phyloP scores from a whole-genome alignment of 345 rosid species.

The Eucalyptus marginata region DNA sequence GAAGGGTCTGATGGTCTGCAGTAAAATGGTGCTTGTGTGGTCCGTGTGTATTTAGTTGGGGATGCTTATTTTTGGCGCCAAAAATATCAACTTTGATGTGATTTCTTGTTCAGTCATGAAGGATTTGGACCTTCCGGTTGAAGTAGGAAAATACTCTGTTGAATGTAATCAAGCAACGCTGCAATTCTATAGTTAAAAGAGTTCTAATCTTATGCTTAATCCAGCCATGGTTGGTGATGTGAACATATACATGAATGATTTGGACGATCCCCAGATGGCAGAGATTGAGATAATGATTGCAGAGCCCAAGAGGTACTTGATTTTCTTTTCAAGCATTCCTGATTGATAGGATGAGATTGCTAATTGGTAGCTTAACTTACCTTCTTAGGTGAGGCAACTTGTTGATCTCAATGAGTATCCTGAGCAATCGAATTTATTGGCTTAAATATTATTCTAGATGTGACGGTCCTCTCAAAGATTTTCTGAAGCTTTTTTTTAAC shows the following conservation, averaged over 20 bases:
- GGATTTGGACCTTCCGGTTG: not conserved
- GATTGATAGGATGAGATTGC: not conserved
- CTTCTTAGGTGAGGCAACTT: not conserved
- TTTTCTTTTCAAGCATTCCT: not conserved
- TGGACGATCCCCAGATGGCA: conserved; percentile 67
- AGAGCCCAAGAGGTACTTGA: conserved; percentile 56
- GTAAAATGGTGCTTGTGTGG: not conserved
- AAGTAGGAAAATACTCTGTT: not conserved
- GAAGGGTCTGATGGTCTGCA: not conserved
- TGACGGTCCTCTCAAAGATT: not conserved
- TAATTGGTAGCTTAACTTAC: not conserved
- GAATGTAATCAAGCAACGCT: not conserved
- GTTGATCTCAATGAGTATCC: not conserved
- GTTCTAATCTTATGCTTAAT: not conserved
- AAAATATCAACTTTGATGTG: not conserved
- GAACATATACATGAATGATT: conserved; percentile 86
- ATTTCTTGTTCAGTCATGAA: not conserved
- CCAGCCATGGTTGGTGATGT: conserved; percentile 85
- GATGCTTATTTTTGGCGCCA: not conserved
- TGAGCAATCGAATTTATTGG: not conserved
- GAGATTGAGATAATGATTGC: conserved; percentile 96
- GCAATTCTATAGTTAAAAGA: not conserved
- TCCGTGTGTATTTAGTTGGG: not conserved
- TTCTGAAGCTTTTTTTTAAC: not conserved
- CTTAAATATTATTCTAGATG: not conserved